Conservation (phyloP, 148 eudicot species). For the Persicaria tinctoria region DNA sequence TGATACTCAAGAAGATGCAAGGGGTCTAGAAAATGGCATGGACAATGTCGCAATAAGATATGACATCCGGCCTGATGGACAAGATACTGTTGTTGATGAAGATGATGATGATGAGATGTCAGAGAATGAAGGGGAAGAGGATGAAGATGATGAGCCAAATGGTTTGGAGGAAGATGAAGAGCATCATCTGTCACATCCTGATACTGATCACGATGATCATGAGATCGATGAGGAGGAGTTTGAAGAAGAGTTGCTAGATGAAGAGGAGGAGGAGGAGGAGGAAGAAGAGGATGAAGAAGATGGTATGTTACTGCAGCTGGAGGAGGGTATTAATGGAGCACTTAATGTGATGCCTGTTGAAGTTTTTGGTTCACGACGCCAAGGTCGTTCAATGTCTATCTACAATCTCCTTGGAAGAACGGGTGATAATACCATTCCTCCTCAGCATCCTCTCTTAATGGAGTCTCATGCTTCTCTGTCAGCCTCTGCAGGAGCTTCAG, state of each 20-base stretch:
- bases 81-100: conserved; percentile 61
- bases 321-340: conserved; percentile 89
- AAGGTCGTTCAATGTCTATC: conserved; percentile 92
- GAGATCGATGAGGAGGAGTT: conserved; percentile 93
- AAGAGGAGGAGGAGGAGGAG: conserved; percentile 78
- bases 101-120: conserved; percentile 70
- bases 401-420: conserved; percentile 87
- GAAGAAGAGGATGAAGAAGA: conserved; percentile 72
- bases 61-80: conserved; percentile 61
- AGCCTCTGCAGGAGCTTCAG: conserved; percentile 44
- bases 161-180: conserved; percentile 82
- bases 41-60: conserved; percentile 54
- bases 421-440: conserved; percentile 44
- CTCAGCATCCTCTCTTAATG: conserved; percentile 82
- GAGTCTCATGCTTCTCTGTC: conserved; percentile 54
- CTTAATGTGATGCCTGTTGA: conserved; percentile 96
- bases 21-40: conserved; percentile 60
- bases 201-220: conserved; percentile 91
- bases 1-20: conserved; percentile 60
- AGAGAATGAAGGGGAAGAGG: conserved; percentile 81
- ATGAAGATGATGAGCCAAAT: conserved; percentile 85
- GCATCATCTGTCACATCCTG: conserved; percentile 78
- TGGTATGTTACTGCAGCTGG: conserved; percentile 76
- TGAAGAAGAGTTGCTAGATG: conserved; percentile 92
- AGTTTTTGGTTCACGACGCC: conserved; percentile 92